phyloP scores from a whole-genome alignment of 2,329 filamentous ascomycete genomes.

The Diaporthe ilicicola region DNA sequence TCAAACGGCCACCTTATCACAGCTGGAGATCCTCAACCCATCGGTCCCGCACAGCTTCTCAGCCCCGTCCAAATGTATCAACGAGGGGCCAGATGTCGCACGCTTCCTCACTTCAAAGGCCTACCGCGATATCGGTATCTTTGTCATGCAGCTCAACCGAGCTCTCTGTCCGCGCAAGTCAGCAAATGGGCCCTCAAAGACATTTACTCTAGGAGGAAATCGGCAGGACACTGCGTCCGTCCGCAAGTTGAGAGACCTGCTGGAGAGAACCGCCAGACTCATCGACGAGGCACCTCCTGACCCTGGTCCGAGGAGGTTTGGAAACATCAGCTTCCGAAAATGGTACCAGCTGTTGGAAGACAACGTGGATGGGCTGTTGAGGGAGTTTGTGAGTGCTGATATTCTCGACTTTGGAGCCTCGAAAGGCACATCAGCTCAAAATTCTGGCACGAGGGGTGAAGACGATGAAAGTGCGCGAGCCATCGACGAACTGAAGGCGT shows the following conservation, averaged over 20 bases:
- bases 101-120: slow-evolving; percentile 83
- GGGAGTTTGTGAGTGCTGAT: slow-evolving; percentile 59
- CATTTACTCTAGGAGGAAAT: slow-evolving; percentile 54
- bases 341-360: slow-evolving; percentile 79
- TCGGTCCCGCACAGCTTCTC: slow-evolving; percentile 65
- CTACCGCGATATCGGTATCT: slow-evolving; percentile 87
- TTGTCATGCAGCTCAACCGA: slow-evolving; percentile 89
- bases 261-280: slow-evolving; percentile 70
- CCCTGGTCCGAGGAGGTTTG: slow-evolving; percentile 86
- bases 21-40: slow-evolving; percentile 59
- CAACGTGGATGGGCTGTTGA: slow-evolving; percentile 63
- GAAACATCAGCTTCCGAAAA: slow-evolving; percentile 87
- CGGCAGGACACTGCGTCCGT: slow-evolving; percentile 64
- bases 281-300: slow-evolving; percentile 85
- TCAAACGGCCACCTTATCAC: slow-evolving; percentile 39
- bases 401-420: slow-evolving; percentile 40
- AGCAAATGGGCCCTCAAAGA: slow-evolving; percentile 49
- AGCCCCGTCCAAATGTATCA: slow-evolving; percentile 80
- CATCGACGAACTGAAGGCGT: slow-evolving; percentile 74
- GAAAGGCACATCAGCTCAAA: not conserved
- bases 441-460: slow-evolving; percentile 13
- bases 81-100: slow-evolving; percentile 83
- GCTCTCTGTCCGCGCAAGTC: slow-evolving; percentile 78
- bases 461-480: slow-evolving; percentile 32
- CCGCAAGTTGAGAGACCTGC: slow-evolving; percentile 69